phyloP scores from a whole-genome alignment of 306 rosid genomes.

The Lathyrus oleraceus region DNA sequence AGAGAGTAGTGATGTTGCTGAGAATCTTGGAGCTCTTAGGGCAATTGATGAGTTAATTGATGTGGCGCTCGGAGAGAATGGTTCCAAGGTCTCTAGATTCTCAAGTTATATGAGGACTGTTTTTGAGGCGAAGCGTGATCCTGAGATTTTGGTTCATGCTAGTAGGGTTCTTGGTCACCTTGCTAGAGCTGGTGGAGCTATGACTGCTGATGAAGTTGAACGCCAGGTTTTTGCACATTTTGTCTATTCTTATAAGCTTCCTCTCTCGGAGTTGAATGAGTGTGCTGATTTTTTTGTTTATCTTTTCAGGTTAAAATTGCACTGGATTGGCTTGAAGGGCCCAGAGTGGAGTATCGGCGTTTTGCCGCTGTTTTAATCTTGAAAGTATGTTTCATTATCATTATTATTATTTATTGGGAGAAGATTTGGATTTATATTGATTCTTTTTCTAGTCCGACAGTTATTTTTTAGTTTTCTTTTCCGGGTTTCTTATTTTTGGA shows the following conservation, averaged over 20 bases:
- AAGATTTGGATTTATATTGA: not conserved
- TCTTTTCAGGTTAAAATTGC: conserved; percentile 75
- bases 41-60: conserved; percentile 95
- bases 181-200: conserved; percentile 96
- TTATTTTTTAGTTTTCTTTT: not conserved
- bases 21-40: conserved; percentile 89
- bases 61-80: conserved; percentile 93
- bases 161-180: conserved; percentile 95
- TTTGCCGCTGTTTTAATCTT: conserved; percentile 93
- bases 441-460: not conserved
- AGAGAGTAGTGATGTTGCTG: conserved; percentile 79
- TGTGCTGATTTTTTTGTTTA: conserved; percentile 23
- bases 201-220: conserved; percentile 98
- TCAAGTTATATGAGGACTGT: conserved; percentile 81
- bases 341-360: conserved; percentile 87
- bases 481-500: not conserved
- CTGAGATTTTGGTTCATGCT: conserved; percentile 85
- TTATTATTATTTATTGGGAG: not conserved
- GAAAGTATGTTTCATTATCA: conserved; percentile 70
- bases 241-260: not conserved
- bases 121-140: conserved; percentile 86
- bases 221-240: conserved; percentile 63
- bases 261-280: conserved; percentile 1
- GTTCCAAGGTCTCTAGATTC: conserved; percentile 86
- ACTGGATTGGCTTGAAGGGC: conserved; percentile 84